Evolutionary conservation across 1,139 yeast genomes (phyloP).

Genomic region (Diutina ranongensis): DNA sequence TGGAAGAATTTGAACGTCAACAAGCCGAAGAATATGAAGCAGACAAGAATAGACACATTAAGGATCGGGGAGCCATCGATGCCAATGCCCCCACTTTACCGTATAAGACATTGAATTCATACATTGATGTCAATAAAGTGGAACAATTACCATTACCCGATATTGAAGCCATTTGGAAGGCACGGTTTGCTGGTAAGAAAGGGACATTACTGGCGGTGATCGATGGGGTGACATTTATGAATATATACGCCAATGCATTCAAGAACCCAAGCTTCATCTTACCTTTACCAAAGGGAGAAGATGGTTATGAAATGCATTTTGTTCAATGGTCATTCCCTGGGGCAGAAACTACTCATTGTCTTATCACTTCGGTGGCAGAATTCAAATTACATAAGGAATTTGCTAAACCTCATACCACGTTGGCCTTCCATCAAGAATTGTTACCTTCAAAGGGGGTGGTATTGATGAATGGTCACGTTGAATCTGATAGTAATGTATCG

Average conservation of each 20-base stretch:
- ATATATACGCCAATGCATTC: constrained; percentile 56
- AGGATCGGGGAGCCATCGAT: constrained; percentile 34
- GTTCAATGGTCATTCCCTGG: constrained; percentile 93
- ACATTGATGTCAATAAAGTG: constrained; percentile 58
- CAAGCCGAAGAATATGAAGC: constrained; percentile 18
- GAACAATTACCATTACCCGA: constrained; percentile 46
- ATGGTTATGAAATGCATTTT: constrained; percentile 75
- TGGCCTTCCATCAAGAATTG: constrained; percentile 79
- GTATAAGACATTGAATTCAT: constrained; percentile 62
- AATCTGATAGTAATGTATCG: constrained; percentile 52
- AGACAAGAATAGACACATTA: constrained; percentile 19
- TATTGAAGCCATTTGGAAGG: constrained; percentile 80
- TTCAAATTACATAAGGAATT: constrained; percentile 83
- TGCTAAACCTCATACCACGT: constrained; percentile 91
- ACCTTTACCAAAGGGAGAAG: constrained; percentile 49
- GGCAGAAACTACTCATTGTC: constrained; percentile 73
- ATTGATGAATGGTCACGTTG: constrained; percentile 81
- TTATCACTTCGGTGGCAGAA: constrained; percentile 87
- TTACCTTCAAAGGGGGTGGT: constrained; percentile 51
- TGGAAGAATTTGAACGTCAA: constrained; percentile 42
- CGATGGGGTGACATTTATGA: constrained; percentile 42
- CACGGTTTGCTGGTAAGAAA: constrained; percentile 59
- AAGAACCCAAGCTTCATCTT: constrained; percentile 64
- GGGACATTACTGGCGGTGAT: constrained; percentile 56
- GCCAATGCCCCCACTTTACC: constrained; percentile 38